phyloP scores from a whole-genome alignment of 1,284 basidiomycete genomes.

The Cryptococcus wingfieldii region DNA sequence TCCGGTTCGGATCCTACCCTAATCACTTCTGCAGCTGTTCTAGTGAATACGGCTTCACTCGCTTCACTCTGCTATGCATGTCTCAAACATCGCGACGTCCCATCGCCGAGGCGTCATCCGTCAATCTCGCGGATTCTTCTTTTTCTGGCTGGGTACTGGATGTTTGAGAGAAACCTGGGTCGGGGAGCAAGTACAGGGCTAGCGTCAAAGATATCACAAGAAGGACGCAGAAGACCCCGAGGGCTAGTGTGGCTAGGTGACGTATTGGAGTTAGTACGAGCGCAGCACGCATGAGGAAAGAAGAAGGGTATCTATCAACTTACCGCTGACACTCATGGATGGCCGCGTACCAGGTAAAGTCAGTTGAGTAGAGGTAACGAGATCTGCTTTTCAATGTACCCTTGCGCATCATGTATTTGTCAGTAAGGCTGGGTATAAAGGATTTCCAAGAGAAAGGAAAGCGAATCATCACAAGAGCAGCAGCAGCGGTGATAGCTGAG shows the following conservation, averaged over 20 bases:
- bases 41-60: no score
- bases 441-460: neutral
- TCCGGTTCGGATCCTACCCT: no score
- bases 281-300: no score
- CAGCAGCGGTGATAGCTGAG: no score
- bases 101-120: neutral
- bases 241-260: conserved; percentile 6
- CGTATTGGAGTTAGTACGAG: neutral
- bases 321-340: neutral
- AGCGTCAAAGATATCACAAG: conserved; percentile 5
- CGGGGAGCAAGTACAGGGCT: conserved; percentile 11
- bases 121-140: conserved; percentile 1
- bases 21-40: no score
- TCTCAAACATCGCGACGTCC: neutral
- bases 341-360: neutral
- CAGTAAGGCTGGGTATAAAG: neutral
- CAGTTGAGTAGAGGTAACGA: no score
- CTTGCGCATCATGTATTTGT: no score
- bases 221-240: conserved; percentile 5
- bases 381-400: no score
- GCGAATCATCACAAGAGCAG: neutral
- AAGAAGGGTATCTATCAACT: neutral
- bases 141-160: neutral
- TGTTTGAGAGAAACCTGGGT: conserved; percentile 3
- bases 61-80: no score